Evolutionary conservation across 2,329 filamentous ascomycete genomes (phyloP).

Genomic region (Ambrosiella xylebori): DNA sequence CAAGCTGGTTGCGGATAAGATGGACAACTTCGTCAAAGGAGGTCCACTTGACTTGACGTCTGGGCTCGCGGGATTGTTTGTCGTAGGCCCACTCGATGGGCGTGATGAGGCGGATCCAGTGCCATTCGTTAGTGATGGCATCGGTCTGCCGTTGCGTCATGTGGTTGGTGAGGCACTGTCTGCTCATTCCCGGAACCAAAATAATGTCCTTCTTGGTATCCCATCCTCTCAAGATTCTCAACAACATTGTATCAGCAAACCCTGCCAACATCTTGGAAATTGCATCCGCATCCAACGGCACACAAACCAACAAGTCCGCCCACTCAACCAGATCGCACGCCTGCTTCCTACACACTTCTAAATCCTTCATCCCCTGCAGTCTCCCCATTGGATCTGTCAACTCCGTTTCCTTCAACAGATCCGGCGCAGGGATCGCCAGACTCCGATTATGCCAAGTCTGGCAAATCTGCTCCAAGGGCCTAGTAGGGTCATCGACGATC

Average conservation of each 20-base stretch:
- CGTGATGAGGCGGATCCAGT: conserved; percentile 66
- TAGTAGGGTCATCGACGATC: conserved; percentile 47
- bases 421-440: conserved; percentile 25
- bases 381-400: conserved; percentile 11
- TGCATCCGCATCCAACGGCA: conserved; percentile 69
- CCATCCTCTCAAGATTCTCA: conserved; percentile 74
- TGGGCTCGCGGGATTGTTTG: conserved; percentile 26
- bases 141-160: conserved; percentile 74
- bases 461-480: conserved; percentile 45
- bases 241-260: conserved; percentile 60
- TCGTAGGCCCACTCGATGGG: conserved; percentile 74
- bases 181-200: conserved; percentile 76
- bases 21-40: conserved; percentile 55
- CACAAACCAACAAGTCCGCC: conserved; percentile 73
- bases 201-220: conserved; percentile 71
- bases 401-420: conserved; percentile 4
- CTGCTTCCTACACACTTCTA: conserved; percentile 15
- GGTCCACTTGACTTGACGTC: conserved; percentile 42
- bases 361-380: background rate
- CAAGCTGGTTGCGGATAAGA: conserved; percentile 60
- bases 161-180: conserved; percentile 77
- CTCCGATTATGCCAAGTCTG: conserved; percentile 40
- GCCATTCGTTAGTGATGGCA: conserved; percentile 71
- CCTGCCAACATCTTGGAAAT: conserved; percentile 79
- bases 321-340: conserved; percentile 60